A percentile compares a stretch with the other conserved stretches of the same genome.
phyloP scores from a whole-genome alignment of 2,329 filamentous ascomycete genomes.

The Hypoxylon sp. region DNA sequence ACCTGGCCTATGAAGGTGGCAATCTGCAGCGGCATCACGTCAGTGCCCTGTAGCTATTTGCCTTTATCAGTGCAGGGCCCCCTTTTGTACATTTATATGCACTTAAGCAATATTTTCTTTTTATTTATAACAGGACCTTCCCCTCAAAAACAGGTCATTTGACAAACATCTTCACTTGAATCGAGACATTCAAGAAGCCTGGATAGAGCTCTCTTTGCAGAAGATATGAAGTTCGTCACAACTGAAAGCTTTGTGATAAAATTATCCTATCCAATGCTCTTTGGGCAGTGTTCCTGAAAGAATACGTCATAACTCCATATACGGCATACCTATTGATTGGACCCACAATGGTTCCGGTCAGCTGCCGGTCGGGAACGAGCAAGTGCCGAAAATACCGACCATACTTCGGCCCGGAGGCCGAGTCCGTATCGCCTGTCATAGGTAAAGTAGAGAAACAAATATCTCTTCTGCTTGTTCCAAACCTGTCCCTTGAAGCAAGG shows the following conservation, averaged over 20 bases:
- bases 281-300: neutral
- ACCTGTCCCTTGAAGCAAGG: neutral
- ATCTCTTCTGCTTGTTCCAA: neutral
- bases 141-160: neutral
- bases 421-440: neutral
- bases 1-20: slow-evolving; percentile 26
- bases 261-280: neutral
- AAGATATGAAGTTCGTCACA: too few relatives aligned
- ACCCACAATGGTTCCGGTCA: too few relatives aligned
- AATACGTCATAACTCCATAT: neutral
- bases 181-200: too few relatives aligned
- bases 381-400: neutral
- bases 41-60: slow-evolving; percentile 14
- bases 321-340: neutral
- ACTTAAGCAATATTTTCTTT: neutral
- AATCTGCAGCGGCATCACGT: slow-evolving; percentile 33
- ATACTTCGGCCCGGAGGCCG: neutral
- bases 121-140: neutral
- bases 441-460: too few relatives aligned
- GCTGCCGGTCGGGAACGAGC: neutral
- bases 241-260: too few relatives aligned
- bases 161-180: neutral
- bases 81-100: slow-evolving; percentile 7
- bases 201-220: neutral
- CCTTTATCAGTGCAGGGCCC: neutral